A percentile compares a stretch with the other conserved stretches of the same genome.
These are phyloP conservation scores for Gossypium gossypioides DNA, from an alignment of 441 rosid species.

Conservation along the genomic window DNA sequence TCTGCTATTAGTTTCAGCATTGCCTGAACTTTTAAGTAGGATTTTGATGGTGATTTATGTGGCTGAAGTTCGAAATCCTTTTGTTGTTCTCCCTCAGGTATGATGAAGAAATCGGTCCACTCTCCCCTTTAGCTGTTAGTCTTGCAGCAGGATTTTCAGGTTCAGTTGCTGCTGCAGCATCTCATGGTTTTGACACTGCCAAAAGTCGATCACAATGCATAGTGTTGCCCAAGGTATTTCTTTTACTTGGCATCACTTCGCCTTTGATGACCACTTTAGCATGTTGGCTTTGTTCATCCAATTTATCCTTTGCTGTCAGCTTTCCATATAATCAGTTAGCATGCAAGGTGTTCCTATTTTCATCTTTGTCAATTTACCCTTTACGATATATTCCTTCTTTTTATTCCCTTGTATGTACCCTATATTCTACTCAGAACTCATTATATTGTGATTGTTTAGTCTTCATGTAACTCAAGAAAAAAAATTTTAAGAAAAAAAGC, in stretches of 20 bases:
- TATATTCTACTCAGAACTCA: neutral
- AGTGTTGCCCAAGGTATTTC: conserved; percentile 39
- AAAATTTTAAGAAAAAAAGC: neutral
- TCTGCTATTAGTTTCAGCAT: neutral
- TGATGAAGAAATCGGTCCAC: conserved; percentile 65
- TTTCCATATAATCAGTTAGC: neutral
- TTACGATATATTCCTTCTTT: neutral
- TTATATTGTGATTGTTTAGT: neutral
- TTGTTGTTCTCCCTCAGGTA: conserved; percentile 29
- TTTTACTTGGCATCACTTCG: neutral
- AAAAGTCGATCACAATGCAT: conserved; percentile 65
- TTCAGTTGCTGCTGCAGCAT: conserved; percentile 82
- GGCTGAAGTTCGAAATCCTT: neutral
- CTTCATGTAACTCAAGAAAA: neutral
- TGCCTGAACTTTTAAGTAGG: neutral
- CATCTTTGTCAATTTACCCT: neutral
- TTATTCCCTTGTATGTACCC: neutral
- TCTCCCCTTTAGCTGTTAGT: conserved; percentile 57
- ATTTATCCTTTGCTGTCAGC: neutral
- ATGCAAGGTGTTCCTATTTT: neutral
- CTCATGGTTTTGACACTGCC: conserved; percentile 88
- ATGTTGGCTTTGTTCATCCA: neutral
- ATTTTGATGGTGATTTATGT: neutral
- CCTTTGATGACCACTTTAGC: neutral
- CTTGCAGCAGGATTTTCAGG: conserved; percentile 86